Base-by-base conservation (phyloP, 257 asterid species). In the Solanum piurae region DNA sequence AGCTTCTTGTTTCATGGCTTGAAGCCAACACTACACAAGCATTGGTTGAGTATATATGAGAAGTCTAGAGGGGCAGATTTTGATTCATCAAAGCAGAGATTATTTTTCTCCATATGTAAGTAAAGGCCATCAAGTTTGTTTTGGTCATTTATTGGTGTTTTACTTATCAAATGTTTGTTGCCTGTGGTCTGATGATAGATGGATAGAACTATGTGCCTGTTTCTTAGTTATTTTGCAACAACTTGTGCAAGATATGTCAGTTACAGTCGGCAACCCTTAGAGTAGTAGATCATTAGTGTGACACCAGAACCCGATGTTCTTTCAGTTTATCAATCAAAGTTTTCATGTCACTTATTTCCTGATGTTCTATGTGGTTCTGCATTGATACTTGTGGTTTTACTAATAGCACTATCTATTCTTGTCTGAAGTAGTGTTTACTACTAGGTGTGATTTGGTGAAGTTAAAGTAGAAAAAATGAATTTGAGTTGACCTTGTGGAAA, bases 91-190 rank as follows among this genome's bases (percentile, higher is more conserved):
- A 92, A 83, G 64, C 94, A 91, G 91, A 90, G 89, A 88, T 87
- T 90, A 64, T 95, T 97, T 91, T 95, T 94, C 93, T 91, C 96
- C 72, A 83, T 97, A 18, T 97, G 99, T 96, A 88, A 95, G 98
- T 92, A 89, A 87, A 76, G 58, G 55, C 34, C 73, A 34, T 73
- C 31, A 86, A 52, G 66, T 44, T 44, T 21, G 20, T 44, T 16
- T 66, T 40, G 37, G 37, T 85, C 79, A 5, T 64, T 25, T 66
- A 18, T n/a, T 66, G 82, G 37, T 85, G 40, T 71, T 85, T 37
- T 46, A 62, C 44, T 16, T 58, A 10, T 85, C 82, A 66, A 27
- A 40, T 60, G 40, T 44, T 10, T 80, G 68, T 46, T 80, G 18
- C 29, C 69, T 46, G 69, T 49, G 85, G 42, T 80, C 9, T 46